Conservation (phyloP, 2,329 filamentous ascomycete species). For the Ophiocordyceps camponoti-rufipedis region DNA sequence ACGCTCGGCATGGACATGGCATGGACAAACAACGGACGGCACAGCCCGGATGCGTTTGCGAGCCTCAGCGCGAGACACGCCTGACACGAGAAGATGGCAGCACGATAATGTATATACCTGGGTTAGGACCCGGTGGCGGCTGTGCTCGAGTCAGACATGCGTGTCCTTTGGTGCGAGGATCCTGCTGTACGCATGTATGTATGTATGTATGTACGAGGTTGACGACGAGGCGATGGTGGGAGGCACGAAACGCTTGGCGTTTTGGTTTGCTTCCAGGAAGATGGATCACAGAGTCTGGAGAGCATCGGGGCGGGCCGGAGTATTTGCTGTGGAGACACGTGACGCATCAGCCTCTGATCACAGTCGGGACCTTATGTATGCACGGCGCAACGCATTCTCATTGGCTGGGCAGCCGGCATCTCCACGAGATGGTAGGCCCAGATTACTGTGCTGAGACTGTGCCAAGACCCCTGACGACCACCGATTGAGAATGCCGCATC, state of each 20-base stretch:
- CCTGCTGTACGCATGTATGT: too few relatives aligned
- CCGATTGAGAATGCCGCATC: neutral
- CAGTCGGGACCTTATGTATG: neutral
- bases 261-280: too few relatives aligned
- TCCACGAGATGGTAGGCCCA: neutral
- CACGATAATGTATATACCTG: conserved; percentile 7
- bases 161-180: neutral
- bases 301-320: too few relatives aligned
- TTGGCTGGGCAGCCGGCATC: neutral
- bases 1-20: conserved; percentile 44
- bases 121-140: neutral
- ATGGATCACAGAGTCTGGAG: too few relatives aligned
- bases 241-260: too few relatives aligned
- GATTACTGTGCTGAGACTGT: neutral
- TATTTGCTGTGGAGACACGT: too few relatives aligned
- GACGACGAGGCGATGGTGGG: neutral
- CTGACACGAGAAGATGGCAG: conserved; percentile 9
- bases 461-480: too few relatives aligned
- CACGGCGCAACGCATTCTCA: neutral
- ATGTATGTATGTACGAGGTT: neutral
- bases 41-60: conserved; percentile 66
- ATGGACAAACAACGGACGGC: conserved; percentile 45
- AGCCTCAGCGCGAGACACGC: conserved; percentile 47
- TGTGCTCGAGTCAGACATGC: neutral
- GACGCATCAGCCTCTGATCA: neutral